These are phyloP conservation scores for Inga laurina DNA, from an alignment of 306 rosid species.

Conservation along the genomic window DNA sequence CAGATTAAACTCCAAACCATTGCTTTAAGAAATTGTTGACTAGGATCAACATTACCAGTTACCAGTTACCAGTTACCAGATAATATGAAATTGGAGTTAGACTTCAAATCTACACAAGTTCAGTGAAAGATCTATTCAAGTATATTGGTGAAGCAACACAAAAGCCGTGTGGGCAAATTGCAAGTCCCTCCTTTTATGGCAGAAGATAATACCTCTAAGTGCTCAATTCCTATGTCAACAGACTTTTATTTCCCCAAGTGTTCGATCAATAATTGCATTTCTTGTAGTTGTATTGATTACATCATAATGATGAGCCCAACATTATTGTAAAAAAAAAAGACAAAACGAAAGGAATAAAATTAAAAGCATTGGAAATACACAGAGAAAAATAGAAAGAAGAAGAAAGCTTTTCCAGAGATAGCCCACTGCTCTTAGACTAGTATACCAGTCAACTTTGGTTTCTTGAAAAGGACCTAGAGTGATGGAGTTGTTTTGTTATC, in stretches of 20 bases:
- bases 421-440: not conserved
- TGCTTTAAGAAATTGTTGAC: not conserved
- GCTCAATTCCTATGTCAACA: not conserved
- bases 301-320: not conserved
- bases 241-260: not conserved
- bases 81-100: not conserved
- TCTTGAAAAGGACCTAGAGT: not conserved
- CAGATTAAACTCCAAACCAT: not conserved
- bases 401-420: not conserved
- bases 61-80: not conserved
- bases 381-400: not conserved
- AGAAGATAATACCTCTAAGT: not conserved
- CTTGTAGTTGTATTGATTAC: not conserved
- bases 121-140: not conserved
- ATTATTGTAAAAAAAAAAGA: not conserved
- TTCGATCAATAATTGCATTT: not conserved
- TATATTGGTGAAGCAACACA: not conserved
- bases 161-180: not conserved
- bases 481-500: not conserved
- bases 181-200: not conserved
- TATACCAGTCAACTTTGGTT: not conserved
- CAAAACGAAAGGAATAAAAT: not conserved
- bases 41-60: not conserved
- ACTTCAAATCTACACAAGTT: constrained; percentile 15
- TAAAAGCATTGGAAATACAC: not conserved